A percentile compares a stretch with the other conserved stretches of the same genome.
Conservation (phyloP, 2,329 filamentous ascomycete species). For the Aspergillus pseudoglaucus region DNA sequence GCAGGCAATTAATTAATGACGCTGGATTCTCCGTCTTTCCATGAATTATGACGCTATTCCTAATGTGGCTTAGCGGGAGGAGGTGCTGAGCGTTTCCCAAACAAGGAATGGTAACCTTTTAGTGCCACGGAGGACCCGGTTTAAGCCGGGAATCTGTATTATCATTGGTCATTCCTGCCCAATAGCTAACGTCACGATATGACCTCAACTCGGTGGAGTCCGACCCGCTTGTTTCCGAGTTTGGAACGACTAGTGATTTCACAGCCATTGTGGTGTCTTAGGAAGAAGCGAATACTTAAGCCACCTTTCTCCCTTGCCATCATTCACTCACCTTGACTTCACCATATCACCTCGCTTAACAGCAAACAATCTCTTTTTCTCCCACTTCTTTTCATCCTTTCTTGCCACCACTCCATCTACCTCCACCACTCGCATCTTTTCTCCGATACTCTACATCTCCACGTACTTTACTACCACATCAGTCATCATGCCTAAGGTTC, state of each 20-base stretch:
- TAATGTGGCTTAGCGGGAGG: too few species aligned
- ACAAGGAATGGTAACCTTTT: too few species aligned
- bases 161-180: too few species aligned
- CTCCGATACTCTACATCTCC: neutral
- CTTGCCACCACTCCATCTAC: neutral
- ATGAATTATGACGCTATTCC: too few species aligned
- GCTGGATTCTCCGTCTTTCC: too few species aligned
- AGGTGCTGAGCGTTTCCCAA: too few species aligned
- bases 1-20: too few species aligned
- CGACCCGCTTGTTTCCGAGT: neutral
- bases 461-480: neutral
- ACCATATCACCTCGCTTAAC: neutral
- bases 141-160: too few species aligned
- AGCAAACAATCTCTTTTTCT: slow-evolving; percentile 2
- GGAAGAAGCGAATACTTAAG: neutral
- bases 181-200: too few species aligned
- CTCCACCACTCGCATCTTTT: neutral
- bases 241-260: neutral
- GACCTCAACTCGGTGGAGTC: too few species aligned
- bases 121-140: too few species aligned
- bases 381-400: slow-evolving; percentile 5
- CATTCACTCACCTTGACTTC: neutral
- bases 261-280: neutral
- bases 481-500: slow-evolving; percentile 30
- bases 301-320: neutral